These are phyloP conservation scores for Pseudocohnilembus persalinus DNA, from an alignment of 169 alveolate species.

Conservation along the genomic window DNA sequence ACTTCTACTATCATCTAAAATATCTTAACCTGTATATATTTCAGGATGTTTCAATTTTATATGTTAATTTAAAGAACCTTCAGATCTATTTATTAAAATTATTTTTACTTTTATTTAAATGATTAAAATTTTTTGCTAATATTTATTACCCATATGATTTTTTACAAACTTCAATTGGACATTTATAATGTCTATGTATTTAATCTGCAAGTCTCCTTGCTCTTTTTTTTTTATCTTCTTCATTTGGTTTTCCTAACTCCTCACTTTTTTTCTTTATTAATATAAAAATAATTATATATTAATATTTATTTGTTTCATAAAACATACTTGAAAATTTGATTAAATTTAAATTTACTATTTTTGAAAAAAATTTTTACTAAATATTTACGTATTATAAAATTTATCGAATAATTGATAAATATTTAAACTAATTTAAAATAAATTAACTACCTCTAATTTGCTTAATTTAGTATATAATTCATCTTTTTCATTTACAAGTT, in stretches of 20 bases:
- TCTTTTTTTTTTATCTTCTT: slow-evolving; percentile 24
- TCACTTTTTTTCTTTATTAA: slow-evolving; percentile 35
- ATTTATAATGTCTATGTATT: slow-evolving; percentile 20
- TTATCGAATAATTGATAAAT: too few relatives aligned
- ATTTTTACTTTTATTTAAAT: not conserved
- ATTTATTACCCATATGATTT: slow-evolving; percentile 26
- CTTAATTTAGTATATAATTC: not conserved
- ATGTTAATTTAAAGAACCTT: slow-evolving; percentile 24
- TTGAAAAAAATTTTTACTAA: too few relatives aligned
- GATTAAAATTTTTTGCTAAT: not conserved
- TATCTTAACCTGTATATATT: slow-evolving; percentile 1
- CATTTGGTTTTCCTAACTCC: slow-evolving; percentile 17
- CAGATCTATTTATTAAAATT: slow-evolving; percentile 9
- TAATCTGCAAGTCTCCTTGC: slow-evolving; percentile 12
- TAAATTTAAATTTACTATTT: too few relatives aligned
- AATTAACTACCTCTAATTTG: not conserved
- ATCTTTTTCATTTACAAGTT: not conserved
- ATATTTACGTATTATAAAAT: too few relatives aligned
- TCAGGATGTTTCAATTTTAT: slow-evolving; percentile 24
- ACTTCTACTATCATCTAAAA: not conserved
- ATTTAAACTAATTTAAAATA: too few relatives aligned
- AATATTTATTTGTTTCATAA: not conserved
- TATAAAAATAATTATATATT: too few relatives aligned
- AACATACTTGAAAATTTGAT: too few relatives aligned
- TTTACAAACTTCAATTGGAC: slow-evolving; percentile 8